Evolutionary conservation across 2,329 filamentous ascomycete genomes (phyloP), one percentile per base, ranked within the genome.

Genomic region (Diaporthe citriasiana): DNA sequence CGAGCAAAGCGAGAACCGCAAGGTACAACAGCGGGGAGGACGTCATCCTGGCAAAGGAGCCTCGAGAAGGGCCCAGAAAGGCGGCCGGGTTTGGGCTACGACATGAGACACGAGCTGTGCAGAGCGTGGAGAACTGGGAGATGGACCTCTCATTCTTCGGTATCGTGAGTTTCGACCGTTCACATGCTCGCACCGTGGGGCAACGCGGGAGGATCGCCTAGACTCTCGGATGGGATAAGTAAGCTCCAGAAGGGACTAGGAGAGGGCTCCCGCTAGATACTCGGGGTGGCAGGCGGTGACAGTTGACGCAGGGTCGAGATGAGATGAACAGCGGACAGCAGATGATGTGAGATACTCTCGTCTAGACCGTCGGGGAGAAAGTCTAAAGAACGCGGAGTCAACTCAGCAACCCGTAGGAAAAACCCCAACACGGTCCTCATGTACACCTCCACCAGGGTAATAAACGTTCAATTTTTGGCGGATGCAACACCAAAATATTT

Each of bases 11-110:
- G 63, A 76, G 22, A 13, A 51, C n/a, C 13, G 27, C 40, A 38
- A 74, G 38, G 35, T 57, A 45, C 42, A 66, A 47, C 8, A 73
- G 30, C 47, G 17, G 30, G 45, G 50, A 51, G 12, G 47, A 53
- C 47, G 70, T 53, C 70, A 71, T 71, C 56, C 56, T 55, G 56
- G 55, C 38, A 33, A 17, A 33, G 42, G 35, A 71, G 47, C 25
- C 45, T 63, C 56, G 56, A 42, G 47, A 50, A 17, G 42, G 47
- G 73, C 69, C 59, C 74, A 60, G 66, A 70, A 45, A 30, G 71
- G 47, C 53, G 38, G 53, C 59, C 45, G 56, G 22, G 22, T 53
- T 63, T 27, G 25, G 57, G 22, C 63, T 35, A 59, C 19, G 45
- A n/a, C 56, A 71, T 71, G 53, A 42, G 30, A 40, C 33, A 63